Evolutionary conservation across 345 rosid species (phyloP).

Genomic region (Sisymbrium irio): DNA sequence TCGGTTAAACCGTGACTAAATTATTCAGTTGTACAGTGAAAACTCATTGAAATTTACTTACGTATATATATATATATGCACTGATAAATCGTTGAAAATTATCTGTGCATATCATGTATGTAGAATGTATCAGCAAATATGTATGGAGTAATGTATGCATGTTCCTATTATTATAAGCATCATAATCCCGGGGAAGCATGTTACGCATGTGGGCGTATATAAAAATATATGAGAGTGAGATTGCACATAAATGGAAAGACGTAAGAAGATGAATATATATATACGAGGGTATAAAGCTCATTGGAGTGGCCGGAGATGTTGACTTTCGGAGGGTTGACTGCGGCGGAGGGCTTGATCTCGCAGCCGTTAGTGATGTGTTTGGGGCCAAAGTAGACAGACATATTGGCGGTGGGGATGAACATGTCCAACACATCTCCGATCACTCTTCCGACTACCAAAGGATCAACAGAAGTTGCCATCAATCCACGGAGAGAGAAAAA

Average conservation of each 20-base stretch:
- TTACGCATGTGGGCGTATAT: slow-evolving; percentile 5
- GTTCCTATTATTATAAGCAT: not conserved
- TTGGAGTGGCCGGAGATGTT: slow-evolving; percentile 59
- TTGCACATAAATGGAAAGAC: not conserved
- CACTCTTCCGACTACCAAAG: slow-evolving; percentile 77
- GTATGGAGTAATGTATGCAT: slow-evolving; percentile 7
- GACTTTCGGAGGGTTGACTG: slow-evolving; percentile 56
- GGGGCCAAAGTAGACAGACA: slow-evolving; percentile 63
- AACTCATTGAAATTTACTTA: not conserved
- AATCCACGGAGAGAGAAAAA: not conserved
- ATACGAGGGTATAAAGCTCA: slow-evolving; percentile 70
- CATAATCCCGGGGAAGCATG: not conserved
- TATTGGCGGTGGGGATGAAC: slow-evolving; percentile 62
- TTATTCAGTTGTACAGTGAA: not conserved
- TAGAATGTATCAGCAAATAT: not conserved
- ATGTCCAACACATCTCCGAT: slow-evolving; percentile 86
- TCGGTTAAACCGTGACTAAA: not conserved
- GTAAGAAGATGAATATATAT: not conserved
- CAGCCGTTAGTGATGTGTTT: slow-evolving; percentile 83
- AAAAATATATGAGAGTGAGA: not conserved
- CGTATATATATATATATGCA: not conserved
- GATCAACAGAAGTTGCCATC: slow-evolving; percentile 79
- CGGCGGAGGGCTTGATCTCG: slow-evolving; percentile 76
- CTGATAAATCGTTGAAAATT: not conserved
- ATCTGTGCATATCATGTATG: not conserved